Percentiles rank a stretch among this genome's conserved stretches.
Evolutionary conservation across 2,329 filamentous ascomycete species (phyloP).

Genomic region (Talaromyces piceae): DNA sequence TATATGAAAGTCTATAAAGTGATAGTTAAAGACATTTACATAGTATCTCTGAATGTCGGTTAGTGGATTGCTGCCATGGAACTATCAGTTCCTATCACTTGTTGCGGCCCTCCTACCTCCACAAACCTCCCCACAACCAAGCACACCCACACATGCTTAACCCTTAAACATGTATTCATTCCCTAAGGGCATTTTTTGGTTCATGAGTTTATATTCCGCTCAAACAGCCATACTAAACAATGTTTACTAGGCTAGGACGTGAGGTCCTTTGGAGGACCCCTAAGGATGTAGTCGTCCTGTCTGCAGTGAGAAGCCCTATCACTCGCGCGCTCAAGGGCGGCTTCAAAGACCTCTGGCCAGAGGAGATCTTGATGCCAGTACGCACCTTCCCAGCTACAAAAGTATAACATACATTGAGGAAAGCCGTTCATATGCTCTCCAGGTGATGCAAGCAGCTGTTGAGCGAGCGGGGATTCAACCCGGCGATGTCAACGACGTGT

Average conservation of each 20-base stretch:
- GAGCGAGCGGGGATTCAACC: slow-evolving; percentile 52
- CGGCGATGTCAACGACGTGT: slow-evolving; percentile 71
- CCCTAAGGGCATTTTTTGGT: too few relatives aligned
- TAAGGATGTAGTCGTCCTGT: slow-evolving; percentile 89
- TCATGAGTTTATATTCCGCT: too few relatives aligned
- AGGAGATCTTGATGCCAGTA: slow-evolving; percentile 17
- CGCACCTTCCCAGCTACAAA: background rate
- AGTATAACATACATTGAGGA: background rate
- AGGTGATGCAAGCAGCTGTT: slow-evolving; percentile 21
- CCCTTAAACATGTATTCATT: too few relatives aligned
- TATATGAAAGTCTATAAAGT: too few relatives aligned
- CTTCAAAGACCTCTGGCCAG: slow-evolving; percentile 61
- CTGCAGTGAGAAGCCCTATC: slow-evolving; percentile 78
- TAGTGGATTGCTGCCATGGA: too few relatives aligned
- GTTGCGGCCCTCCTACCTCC: too few relatives aligned
- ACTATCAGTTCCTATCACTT: too few relatives aligned
- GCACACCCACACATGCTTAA: too few relatives aligned
- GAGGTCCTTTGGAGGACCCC: slow-evolving; percentile 56
- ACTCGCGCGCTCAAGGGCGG: slow-evolving; percentile 81
- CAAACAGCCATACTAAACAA: background rate
- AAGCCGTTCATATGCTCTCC: background rate
- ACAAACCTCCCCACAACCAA: too few relatives aligned
- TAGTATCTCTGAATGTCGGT: too few relatives aligned
- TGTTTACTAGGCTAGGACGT: slow-evolving; percentile 9
- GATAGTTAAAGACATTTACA: too few relatives aligned